Conservation (phyloP, 2,329 filamentous ascomycete species). For the Pyrenochaeta sp. region DNA sequence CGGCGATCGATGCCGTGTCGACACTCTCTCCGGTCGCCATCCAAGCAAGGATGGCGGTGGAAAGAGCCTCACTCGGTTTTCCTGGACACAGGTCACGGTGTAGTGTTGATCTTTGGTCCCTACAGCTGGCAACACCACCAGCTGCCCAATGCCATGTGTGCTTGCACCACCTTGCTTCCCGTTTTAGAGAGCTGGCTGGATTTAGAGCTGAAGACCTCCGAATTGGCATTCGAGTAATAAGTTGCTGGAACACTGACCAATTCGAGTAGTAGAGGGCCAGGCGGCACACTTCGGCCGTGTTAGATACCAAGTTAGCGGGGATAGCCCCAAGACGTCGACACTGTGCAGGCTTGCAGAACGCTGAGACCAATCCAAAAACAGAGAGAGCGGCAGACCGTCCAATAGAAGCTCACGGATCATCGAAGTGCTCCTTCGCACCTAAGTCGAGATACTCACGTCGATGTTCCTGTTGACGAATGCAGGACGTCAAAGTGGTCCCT, state of each 20-base stretch:
- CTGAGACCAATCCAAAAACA: background rate
- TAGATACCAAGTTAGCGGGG: constrained; percentile 12
- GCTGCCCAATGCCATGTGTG: background rate
- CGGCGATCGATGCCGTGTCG: background rate
- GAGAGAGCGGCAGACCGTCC: background rate
- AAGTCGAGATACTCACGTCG: background rate
- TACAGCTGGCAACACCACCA: background rate
- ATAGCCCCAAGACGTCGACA: constrained; percentile 4
- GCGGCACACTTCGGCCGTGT: constrained; percentile 1
- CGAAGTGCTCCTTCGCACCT: background rate
- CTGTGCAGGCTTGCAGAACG: constrained; percentile 1
- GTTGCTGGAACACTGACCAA: background rate
- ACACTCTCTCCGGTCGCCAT: background rate
- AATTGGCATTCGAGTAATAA: background rate
- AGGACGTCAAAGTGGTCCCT: too few relatives aligned
- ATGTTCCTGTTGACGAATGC: too few relatives aligned
- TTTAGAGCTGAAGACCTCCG: constrained; percentile 7
- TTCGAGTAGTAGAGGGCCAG: background rate
- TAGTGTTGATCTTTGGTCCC: background rate
- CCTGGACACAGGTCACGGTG: background rate
- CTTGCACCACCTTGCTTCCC: constrained; percentile 1
- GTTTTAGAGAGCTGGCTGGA: constrained; percentile 1
- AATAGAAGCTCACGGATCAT: background rate
- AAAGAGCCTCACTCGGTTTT: background rate
- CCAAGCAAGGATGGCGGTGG: background rate